phyloP scores from a whole-genome alignment of 2,329 filamentous ascomycete genomes.

The Cadophora luteo-olivacea region DNA sequence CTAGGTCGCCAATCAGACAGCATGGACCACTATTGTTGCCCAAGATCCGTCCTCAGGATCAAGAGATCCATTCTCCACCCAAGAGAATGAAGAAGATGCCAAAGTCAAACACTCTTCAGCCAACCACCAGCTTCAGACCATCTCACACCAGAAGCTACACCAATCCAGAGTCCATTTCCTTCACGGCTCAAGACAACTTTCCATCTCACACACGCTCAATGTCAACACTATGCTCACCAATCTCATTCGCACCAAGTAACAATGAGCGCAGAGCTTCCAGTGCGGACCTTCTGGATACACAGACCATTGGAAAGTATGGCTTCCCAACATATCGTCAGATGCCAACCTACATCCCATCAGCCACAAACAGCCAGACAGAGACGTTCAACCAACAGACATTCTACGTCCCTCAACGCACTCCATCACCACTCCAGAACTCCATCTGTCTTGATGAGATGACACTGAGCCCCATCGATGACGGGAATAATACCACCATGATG shows the following conservation, averaged over 20 bases:
- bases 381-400: conserved; percentile 52
- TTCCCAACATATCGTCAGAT: conserved; percentile 86
- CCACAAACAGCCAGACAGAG: conserved; percentile 47
- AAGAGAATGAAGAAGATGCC: conserved; percentile 62
- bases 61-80: conserved; percentile 69
- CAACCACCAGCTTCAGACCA: conserved; percentile 49
- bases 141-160: conserved; percentile 65
- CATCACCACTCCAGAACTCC: conserved; percentile 49
- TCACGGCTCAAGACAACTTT: conserved; percentile 38
- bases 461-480: conserved; percentile 43
- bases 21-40: conserved; percentile 82
- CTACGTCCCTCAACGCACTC: conserved; percentile 49
- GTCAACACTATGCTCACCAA: conserved; percentile 43
- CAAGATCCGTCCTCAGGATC: conserved; percentile 86
- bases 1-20: conserved; percentile 74
- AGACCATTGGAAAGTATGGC: conserved; percentile 71
- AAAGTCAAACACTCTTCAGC: conserved; percentile 31
- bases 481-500: conserved; percentile 70
- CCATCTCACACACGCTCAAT: conserved; percentile 41
- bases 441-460: conserved; percentile 44
- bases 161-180: conserved; percentile 62
- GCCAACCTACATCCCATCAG: conserved; percentile 57
- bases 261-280: conserved; percentile 67
- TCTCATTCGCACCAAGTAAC: conserved; percentile 44
- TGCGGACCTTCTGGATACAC: conserved; percentile 72